Conservation (phyloP, 108 stramenopile genomes). For the Cyclostephanos invisitatus region DNA sequence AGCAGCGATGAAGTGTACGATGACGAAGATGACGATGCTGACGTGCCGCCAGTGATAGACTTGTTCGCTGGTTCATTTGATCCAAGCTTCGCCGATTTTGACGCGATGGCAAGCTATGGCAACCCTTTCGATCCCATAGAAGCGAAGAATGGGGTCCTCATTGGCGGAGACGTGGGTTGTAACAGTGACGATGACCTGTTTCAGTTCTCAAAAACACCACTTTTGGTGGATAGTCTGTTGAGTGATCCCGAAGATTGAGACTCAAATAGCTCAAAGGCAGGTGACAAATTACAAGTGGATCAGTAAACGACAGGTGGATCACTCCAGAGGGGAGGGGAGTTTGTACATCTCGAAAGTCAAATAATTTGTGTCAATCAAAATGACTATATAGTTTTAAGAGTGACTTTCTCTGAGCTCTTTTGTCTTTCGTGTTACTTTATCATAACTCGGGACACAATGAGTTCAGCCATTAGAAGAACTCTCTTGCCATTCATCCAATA, state of each 20-base stretch:
- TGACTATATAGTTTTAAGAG: background rate
- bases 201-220: conserved; percentile 15
- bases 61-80: conserved; percentile 42
- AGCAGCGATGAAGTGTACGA: conserved; percentile 25
- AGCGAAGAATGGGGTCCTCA: background rate
- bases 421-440: background rate
- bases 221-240: conserved; percentile 19
- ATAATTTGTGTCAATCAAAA: too few relatives aligned
- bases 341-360: background rate
- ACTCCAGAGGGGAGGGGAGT: too few relatives aligned
- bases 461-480: background rate
- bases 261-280: background rate
- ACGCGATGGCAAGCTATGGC: conserved; percentile 7
- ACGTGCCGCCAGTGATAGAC: conserved; percentile 40
- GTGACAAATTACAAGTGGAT: conserved; percentile 2
- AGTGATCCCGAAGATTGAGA: conserved; percentile 7
- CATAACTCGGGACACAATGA: background rate
- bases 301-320: background rate
- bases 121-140: conserved; percentile 1
- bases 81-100: conserved; percentile 34
- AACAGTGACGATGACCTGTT: conserved; percentile 2
- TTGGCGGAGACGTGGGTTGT: background rate
- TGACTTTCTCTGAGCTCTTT: background rate
- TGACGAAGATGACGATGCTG: conserved; percentile 28
- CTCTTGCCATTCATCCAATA: background rate